Evolutionary conservation across 805 yeast species (phyloP).

Genomic region (Metschnikowia arizonensis): DNA sequence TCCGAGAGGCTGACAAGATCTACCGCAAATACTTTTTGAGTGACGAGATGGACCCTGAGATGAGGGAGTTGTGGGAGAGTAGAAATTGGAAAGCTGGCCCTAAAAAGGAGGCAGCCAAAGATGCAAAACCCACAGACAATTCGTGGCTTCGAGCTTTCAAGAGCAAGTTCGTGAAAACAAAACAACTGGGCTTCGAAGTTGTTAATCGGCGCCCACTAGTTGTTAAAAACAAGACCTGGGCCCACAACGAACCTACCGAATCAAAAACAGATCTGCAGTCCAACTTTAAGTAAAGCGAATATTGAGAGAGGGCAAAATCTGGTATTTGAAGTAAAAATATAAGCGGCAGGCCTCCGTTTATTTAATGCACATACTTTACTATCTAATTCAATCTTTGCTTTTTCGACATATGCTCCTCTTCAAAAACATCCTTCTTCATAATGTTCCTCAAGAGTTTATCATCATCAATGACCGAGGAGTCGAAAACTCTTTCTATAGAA

Average conservation of each 20-base stretch:
- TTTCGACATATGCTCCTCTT: slow-evolving; percentile 13
- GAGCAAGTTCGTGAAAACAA: slow-evolving; percentile 1
- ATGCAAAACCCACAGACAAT: neutral
- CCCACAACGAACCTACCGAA: neutral
- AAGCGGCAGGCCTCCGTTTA: slow-evolving; percentile 3
- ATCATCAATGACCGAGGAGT: slow-evolving; percentile 50
- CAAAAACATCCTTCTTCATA: slow-evolving; percentile 41
- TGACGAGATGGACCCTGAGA: slow-evolving; percentile 48
- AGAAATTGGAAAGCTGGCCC: slow-evolving; percentile 25
- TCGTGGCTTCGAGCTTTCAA: neutral
- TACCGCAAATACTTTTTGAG: slow-evolving; percentile 38
- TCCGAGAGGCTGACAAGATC: slow-evolving; percentile 57
- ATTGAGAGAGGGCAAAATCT: neutral
- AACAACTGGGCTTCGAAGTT: slow-evolving; percentile 29
- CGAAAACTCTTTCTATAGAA: slow-evolving; percentile 26
- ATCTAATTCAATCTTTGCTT: slow-evolving; percentile 19
- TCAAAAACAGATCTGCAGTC: neutral
- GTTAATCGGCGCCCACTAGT: slow-evolving; percentile 33
- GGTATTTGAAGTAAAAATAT: neutral
- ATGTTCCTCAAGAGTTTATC: slow-evolving; percentile 56
- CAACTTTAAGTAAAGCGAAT: neutral
- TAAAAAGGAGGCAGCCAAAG: slow-evolving; percentile 4
- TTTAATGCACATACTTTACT: neutral
- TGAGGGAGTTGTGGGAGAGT: slow-evolving; percentile 48
- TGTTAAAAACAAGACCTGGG: slow-evolving; percentile 12